Conservation (phyloP, 2,329 filamentous ascomycete genomes). For the Metarhizium brunneum region DNA sequence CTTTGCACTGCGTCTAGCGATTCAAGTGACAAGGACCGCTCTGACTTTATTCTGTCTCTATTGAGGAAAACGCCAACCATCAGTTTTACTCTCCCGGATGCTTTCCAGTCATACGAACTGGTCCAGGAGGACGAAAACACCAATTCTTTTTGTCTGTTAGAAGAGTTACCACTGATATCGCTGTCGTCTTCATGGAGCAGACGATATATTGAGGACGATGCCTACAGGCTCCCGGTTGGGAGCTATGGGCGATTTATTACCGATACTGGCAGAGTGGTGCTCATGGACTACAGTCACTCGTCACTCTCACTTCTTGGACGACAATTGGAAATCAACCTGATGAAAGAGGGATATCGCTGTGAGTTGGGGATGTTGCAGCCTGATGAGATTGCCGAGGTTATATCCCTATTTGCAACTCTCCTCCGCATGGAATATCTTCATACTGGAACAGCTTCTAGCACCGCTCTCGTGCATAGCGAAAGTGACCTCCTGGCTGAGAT, state of each 20-base stretch:
- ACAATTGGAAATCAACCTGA: conserved; percentile 58
- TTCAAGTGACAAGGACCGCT: conserved; percentile 19
- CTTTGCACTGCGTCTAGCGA: conserved; percentile 35
- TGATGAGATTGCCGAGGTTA: conserved; percentile 62
- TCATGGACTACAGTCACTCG: conserved; percentile 72
- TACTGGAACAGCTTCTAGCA: conserved; percentile 13
- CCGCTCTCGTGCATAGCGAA: conserved; percentile 24
- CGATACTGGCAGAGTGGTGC: conserved; percentile 65
- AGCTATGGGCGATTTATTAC: conserved; percentile 65
- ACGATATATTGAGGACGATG: conserved; percentile 34
- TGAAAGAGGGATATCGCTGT: conserved; percentile 43
- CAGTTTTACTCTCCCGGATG: conserved; percentile 64
- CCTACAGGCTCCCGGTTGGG: conserved; percentile 55
- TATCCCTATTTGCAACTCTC: conserved; percentile 64
- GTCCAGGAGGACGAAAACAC: conserved; percentile 79
- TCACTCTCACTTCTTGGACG: conserved; percentile 71
- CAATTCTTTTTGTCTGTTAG: conserved; percentile 63
- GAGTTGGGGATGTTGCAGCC: conserved; percentile 44
- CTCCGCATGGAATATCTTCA: conserved; percentile 43
- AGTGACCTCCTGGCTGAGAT: conserved; percentile 44
- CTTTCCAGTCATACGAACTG: conserved; percentile 67
- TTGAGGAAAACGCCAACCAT: conserved; percentile 63
- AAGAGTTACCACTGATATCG: conserved; percentile 55
- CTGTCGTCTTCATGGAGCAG: conserved; percentile 35
- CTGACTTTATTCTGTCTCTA: conserved; percentile 49